These are phyloP conservation scores for Eustoma russellianum DNA, from an alignment of 257 asterid species.

Conservation along the genomic window DNA sequence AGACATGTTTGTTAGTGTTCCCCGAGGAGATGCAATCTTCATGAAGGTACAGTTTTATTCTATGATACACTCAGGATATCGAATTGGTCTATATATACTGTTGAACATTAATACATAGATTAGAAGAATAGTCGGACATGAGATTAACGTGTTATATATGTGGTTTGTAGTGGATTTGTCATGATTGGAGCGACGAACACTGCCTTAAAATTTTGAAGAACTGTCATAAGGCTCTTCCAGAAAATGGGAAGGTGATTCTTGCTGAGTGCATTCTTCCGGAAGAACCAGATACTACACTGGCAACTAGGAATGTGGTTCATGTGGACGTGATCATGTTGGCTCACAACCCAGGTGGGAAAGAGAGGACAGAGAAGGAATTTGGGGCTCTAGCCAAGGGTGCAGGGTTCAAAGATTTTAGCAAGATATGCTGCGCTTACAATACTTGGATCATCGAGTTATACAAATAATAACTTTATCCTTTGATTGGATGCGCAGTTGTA, in stretches of 20 bases:
- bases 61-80: background rate
- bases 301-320: constrained; percentile 53
- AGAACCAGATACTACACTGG: constrained; percentile 43
- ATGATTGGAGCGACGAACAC: constrained; percentile 85
- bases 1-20: constrained; percentile 83
- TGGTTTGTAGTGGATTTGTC: constrained; percentile 71
- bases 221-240: constrained; percentile 64
- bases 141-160: no score
- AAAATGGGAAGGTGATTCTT: constrained; percentile 68
- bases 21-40: constrained; percentile 79
- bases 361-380: constrained; percentile 86
- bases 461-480: constrained; percentile 22
- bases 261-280: constrained; percentile 71
- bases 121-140: background rate
- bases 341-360: constrained; percentile 89
- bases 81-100: background rate
- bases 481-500: no score
- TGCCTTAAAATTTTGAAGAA: constrained; percentile 66
- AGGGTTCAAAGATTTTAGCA: constrained; percentile 53
- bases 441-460: constrained; percentile 72
- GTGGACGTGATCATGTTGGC: constrained; percentile 79
- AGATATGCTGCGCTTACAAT: constrained; percentile 54
- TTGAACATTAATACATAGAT: no score
- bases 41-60: constrained; percentile 55
- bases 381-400: constrained; percentile 54